A percentile compares a stretch with the other conserved stretches of the same genome.
These are phyloP conservation scores for Phylloporus gajari DNA, from an alignment of 1,284 basidiomycete species.

Conservation along the genomic window DNA sequence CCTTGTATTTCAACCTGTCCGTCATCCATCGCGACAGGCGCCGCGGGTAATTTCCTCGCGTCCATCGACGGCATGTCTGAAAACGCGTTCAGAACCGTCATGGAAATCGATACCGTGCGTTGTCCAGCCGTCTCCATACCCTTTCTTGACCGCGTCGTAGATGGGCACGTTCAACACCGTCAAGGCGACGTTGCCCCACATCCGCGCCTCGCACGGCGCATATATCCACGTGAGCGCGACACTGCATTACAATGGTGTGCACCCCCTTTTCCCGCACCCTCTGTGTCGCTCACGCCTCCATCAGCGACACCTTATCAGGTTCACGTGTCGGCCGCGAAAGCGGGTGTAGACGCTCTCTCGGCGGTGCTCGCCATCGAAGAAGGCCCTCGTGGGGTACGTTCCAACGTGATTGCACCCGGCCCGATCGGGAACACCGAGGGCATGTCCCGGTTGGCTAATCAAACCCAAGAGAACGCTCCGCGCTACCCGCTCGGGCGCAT, in stretches of 20 bases:
- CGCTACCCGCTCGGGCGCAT: slow-evolving; percentile 69
- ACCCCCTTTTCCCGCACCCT: no score
- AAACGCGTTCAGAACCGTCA: slow-evolving; percentile 91
- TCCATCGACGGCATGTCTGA: slow-evolving; percentile 85
- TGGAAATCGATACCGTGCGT: slow-evolving; percentile 91
- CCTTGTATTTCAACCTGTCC: not conserved
- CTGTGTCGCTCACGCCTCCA: not conserved
- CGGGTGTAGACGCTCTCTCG: slow-evolving; percentile 90
- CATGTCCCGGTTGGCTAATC: slow-evolving; percentile 67
- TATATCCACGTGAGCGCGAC: slow-evolving; percentile 95
- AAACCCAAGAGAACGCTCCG: slow-evolving; percentile 28
- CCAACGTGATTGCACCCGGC: slow-evolving; percentile 92
- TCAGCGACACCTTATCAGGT: slow-evolving; percentile 88
- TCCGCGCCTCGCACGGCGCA: slow-evolving; percentile 79
- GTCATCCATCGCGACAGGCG: slow-evolving; percentile 60
- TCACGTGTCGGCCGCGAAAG: slow-evolving; percentile 95
- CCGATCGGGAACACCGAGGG: slow-evolving; percentile 90
- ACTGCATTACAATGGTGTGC: slow-evolving; percentile 83
- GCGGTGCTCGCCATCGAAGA: slow-evolving; percentile 91
- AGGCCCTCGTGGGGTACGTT: slow-evolving; percentile 92
- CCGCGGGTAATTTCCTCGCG: slow-evolving; percentile 90
- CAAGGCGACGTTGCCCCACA: slow-evolving; percentile 84
- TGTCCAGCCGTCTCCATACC: not conserved
- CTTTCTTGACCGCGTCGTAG: slow-evolving; percentile 47
- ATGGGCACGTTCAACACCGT: slow-evolving; percentile 95